These are phyloP conservation scores for Melastoma candidum DNA, from an alignment of 441 rosid genomes.

Conservation along the genomic window DNA sequence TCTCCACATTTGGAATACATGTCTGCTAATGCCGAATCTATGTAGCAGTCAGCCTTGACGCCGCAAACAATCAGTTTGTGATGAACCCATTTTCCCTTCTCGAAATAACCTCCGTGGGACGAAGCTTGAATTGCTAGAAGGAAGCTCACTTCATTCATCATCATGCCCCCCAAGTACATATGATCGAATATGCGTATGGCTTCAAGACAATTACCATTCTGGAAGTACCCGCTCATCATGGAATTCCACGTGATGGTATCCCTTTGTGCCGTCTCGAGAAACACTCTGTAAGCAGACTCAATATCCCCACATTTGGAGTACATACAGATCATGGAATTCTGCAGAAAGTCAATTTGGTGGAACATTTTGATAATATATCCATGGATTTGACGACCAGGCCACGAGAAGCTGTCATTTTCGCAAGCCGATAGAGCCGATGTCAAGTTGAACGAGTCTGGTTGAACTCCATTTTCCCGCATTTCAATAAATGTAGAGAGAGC, in stretches of 20 bases:
- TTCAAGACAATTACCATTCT: constrained; percentile 54
- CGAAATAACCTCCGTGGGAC: constrained; percentile 48
- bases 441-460: constrained; percentile 62
- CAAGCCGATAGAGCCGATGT: constrained; percentile 66
- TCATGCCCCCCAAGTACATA: constrained; percentile 37
- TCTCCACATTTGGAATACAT: constrained; percentile 90
- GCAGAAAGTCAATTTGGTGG: constrained; percentile 45
- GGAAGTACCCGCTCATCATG: constrained; percentile 60
- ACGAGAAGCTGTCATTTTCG: constrained; percentile 31
- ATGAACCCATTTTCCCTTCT: constrained; percentile 81
- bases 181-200: constrained; percentile 50
- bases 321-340: constrained; percentile 58
- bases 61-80: constrained; percentile 53
- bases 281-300: constrained; percentile 42
- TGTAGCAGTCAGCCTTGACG: constrained; percentile 34
- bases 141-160: constrained; percentile 58
- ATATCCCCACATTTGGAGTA: constrained; percentile 54
- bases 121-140: constrained; percentile 69
- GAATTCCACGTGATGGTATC: constrained; percentile 69
- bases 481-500: constrained; percentile 36
- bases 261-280: constrained; percentile 30
- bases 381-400: constrained; percentile 64
- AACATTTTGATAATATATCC: constrained; percentile 37
- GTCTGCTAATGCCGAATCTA: constrained; percentile 65
- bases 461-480: constrained; percentile 38